Conservation (phyloP, 352 stramenopile genomes). For the Phytophthora europaea region DNA sequence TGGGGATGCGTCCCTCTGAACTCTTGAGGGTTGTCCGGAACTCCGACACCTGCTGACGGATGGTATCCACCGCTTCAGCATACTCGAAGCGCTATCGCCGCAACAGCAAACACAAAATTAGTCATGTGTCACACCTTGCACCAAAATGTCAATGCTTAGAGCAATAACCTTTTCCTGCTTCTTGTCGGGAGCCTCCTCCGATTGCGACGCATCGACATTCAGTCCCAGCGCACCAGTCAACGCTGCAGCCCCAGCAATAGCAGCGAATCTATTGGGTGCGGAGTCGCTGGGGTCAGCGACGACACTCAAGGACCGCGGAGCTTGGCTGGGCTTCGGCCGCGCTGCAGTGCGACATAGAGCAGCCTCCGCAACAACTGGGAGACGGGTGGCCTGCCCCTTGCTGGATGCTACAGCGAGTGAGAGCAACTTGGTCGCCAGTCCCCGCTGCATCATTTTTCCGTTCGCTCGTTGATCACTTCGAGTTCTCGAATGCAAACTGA, state of each 20-base stretch:
- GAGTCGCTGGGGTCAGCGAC: conserved; percentile 15
- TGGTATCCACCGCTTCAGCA: conserved; percentile 67
- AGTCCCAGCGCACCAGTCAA: conserved; percentile 21
- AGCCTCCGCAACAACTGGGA: background rate
- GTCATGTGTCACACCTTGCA: background rate
- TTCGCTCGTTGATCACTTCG: conserved; percentile 1
- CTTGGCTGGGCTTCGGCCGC: conserved; percentile 1
- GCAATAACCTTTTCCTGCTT: conserved; percentile 42
- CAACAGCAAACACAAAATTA: conserved; percentile 14
- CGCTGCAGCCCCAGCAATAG: conserved; percentile 30
- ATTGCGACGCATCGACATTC: conserved; percentile 13
- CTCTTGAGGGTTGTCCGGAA: conserved; percentile 83
- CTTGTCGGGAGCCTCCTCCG: conserved; percentile 33
- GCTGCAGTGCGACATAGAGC: background rate
- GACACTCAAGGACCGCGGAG: conserved; percentile 14
- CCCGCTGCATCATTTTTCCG: conserved; percentile 21
- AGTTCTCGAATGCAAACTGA: conserved; percentile 2
- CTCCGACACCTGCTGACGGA: conserved; percentile 80
- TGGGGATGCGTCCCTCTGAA: conserved; percentile 74
- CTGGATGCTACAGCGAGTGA: conserved; percentile 13
- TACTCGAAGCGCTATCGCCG: conserved; percentile 68
- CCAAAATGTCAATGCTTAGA: background rate
- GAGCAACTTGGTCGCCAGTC: conserved; percentile 26
- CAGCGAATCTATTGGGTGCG: conserved; percentile 13
- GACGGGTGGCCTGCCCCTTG: background rate